Conservation (phyloP, 1,284 basidiomycete species). For the Leccinum griseonigrum region DNA sequence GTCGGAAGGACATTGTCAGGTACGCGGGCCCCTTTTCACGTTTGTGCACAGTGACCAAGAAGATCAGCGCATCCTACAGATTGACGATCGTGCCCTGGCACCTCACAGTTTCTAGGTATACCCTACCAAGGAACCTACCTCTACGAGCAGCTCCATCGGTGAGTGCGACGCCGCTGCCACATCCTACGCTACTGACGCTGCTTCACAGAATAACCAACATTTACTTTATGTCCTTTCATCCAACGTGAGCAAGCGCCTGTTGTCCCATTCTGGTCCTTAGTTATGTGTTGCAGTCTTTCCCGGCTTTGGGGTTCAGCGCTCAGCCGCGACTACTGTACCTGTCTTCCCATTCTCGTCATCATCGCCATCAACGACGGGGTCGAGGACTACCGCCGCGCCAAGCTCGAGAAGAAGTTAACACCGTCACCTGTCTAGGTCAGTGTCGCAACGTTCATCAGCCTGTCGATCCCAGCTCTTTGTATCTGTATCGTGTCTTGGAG, state of each 20-base stretch:
- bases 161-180: too few species aligned
- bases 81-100: background rate
- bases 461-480: constrained; percentile 47
- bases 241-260: constrained; percentile 53
- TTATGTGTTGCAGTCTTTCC: constrained; percentile 63
- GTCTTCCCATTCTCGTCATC: constrained; percentile 84
- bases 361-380: constrained; percentile 95
- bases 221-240: constrained; percentile 32
- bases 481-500: too few species aligned
- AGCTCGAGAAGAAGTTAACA: constrained; percentile 92
- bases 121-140: too few species aligned
- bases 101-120: too few species aligned
- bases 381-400: constrained; percentile 89
- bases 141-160: too few species aligned
- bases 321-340: constrained; percentile 61
- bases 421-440: constrained; percentile 79
- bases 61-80: too few species aligned
- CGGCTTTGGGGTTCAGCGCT: constrained; percentile 83
- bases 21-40: too few species aligned
- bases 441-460: constrained; percentile 93
- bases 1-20: too few species aligned
- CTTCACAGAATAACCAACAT: too few species aligned
- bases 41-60: too few species aligned
- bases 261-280: constrained; percentile 4
- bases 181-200: background rate